Conservation (phyloP, 371 early-diverging fungal genomes). For the Mortierella sp. region DNA sequence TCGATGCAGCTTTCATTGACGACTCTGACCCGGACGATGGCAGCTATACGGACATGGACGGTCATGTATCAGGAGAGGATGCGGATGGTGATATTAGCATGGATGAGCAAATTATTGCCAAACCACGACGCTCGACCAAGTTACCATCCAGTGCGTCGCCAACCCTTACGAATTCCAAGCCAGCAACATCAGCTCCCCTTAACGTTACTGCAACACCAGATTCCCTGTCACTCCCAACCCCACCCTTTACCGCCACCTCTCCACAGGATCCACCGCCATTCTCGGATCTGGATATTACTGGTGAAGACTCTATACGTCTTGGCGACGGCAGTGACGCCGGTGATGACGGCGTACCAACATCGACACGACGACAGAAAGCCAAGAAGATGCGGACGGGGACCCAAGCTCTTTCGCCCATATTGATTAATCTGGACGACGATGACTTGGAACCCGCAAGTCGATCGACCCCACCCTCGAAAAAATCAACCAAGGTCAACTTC, state of each 20-base stretch:
- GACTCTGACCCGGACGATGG: conserved; percentile 28
- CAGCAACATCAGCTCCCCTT: background rate
- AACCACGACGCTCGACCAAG: background rate
- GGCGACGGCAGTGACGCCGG: background rate
- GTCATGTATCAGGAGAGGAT: background rate
- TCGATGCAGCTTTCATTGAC: conserved; percentile 41
- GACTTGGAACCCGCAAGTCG: background rate
- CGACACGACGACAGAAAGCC: background rate
- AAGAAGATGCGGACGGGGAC: background rate
- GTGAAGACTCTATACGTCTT: background rate
- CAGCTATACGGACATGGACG: background rate
- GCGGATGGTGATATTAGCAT: conserved; percentile 19
- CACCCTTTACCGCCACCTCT: background rate
- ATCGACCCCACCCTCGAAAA: background rate
- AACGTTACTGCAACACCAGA: background rate
- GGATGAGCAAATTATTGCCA: background rate
- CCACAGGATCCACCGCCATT: background rate
- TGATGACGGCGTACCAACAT: background rate
- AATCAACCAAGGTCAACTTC: background rate
- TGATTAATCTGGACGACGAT: conserved; percentile 7
- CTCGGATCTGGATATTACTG: conserved; percentile 1
- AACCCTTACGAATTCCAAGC: background rate
- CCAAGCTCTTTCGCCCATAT: background rate
- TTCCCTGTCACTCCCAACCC: conserved; percentile 12
- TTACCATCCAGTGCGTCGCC: background rate